Evolutionary conservation across 2,329 filamentous ascomycete species (phyloP).

Genomic region (Myriosclerotinia scirpicola): DNA sequence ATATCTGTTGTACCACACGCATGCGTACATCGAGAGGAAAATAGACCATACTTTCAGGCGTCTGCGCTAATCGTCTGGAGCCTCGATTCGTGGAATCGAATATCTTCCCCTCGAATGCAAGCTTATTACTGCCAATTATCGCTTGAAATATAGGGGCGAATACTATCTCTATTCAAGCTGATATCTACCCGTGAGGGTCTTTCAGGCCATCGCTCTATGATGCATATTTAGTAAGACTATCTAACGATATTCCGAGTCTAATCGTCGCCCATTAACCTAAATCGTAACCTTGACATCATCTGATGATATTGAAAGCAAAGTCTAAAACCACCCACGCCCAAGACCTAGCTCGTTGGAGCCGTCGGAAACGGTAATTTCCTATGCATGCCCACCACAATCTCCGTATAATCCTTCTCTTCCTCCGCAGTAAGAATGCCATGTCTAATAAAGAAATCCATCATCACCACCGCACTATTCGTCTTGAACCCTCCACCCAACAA

Average conservation of each 20-base stretch:
- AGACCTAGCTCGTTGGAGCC: not conserved
- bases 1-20: too few relatives aligned
- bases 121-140: not conserved
- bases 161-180: not conserved
- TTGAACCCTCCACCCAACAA: slow-evolving; percentile 74
- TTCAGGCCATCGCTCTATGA: not conserved
- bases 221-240: not conserved
- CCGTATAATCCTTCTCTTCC: slow-evolving; percentile 51
- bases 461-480: slow-evolving; percentile 74
- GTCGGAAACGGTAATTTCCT: slow-evolving; percentile 22
- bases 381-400: slow-evolving; percentile 21
- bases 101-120: not conserved
- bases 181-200: not conserved
- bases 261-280: too few relatives aligned
- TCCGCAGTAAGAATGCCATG: slow-evolving; percentile 72
- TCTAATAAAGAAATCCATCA: slow-evolving; percentile 79
- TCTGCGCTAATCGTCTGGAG: too few relatives aligned
- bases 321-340: not conserved
- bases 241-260: too few relatives aligned
- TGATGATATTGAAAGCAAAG: not conserved
- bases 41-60: too few relatives aligned
- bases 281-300: not conserved
- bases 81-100: not conserved
- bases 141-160: not conserved
- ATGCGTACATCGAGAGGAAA: too few relatives aligned